Conservation (phyloP, 192 early-diverging fungal genomes). For the Linnemannia hyalina region DNA sequence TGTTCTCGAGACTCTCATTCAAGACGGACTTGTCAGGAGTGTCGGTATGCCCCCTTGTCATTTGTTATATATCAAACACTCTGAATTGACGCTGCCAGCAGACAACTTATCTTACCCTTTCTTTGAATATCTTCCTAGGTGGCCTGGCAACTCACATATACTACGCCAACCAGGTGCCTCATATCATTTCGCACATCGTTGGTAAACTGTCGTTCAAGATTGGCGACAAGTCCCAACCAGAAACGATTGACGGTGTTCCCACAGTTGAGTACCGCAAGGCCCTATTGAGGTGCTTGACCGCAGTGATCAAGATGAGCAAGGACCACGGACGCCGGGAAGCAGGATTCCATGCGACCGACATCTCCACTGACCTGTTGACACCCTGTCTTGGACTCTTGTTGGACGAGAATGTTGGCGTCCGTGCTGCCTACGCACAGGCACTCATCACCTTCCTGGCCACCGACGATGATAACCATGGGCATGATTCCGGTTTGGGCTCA, state of each 20-base stretch:
- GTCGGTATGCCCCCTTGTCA: constrained; percentile 22
- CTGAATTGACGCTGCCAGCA: no score
- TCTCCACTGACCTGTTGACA: constrained; percentile 56
- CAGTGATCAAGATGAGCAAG: constrained; percentile 57
- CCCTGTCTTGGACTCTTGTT: constrained; percentile 51
- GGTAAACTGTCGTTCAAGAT: constrained; percentile 49
- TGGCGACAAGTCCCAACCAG: constrained; percentile 16
- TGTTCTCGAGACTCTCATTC: constrained; percentile 36
- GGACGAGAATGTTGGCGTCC: constrained; percentile 48
- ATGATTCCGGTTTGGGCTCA: neutral
- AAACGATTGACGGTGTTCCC: constrained; percentile 58
- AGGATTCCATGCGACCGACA: constrained; percentile 26
- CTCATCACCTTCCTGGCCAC: constrained; percentile 60
- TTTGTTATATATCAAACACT: neutral
- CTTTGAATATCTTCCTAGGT: constrained; percentile 31
- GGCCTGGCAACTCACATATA: constrained; percentile 68
- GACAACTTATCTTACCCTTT: neutral
- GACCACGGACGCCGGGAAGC: constrained; percentile 44
- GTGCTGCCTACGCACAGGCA: constrained; percentile 55
- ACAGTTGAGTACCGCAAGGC: constrained; percentile 55
- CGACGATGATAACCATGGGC: constrained; percentile 35
- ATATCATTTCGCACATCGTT: constrained; percentile 66
- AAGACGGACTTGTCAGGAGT: constrained; percentile 41
- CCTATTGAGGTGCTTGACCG: constrained; percentile 61
- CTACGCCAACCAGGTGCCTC: constrained; percentile 66